Base-by-base conservation (phyloP, 768 basidiomycete species). In the Boletus rubescentipes region DNA sequence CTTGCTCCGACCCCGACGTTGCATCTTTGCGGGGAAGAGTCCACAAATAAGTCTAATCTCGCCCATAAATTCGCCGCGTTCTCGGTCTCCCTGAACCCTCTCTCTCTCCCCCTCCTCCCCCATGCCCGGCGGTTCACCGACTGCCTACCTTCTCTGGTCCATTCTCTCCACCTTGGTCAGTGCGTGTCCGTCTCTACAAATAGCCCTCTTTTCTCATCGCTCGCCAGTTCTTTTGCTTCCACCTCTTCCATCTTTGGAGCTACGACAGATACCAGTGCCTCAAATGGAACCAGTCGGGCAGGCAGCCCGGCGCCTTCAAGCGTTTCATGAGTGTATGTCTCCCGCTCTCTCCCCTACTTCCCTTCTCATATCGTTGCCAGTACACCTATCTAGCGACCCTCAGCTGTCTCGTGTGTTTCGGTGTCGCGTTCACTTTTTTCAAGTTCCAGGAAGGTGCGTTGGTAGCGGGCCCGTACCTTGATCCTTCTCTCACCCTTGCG, bases 241-340 rank as follows among this genome's bases (percentile, higher is more conserved):
- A 91, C 51, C 62, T 87, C 43, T 74, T 80, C 61, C 90, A 92
- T 67, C 78, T 92, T n/a, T 92, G 87, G 87, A 75, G 73, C 57
- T 92, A 91, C 63, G 90, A 92, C 72, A 78, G 72, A 54, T 88
- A 91, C 70, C 77, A 83, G 57, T 91, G 90, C 69, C 70, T 91
- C 42, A 79, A 75, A 69, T 91, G 89, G 88, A 78, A 38, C 44
- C 59, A 83, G 65, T 77, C 84, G 14, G 88, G 87, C 32, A 78
- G 87, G 48, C 87, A 89, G 67, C 87, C 86, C 52, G 91, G 91
- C 51, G 84, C 90, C 12, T 93, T 93, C 80, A 91, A 88, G 72
- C 79, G 91, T 46, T 79, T 93, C 65, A 93, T 93, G 91, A 92
- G 88, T n/a, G 88, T 91, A 65, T 65, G 84, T 76, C n/a, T 26